A percentile compares a stretch with the other conserved stretches of the same genome.
These are phyloP conservation scores for Fusarium neocosmosporiellum DNA, from an alignment of 2,329 filamentous ascomycete genomes.

Conservation along the genomic window DNA sequence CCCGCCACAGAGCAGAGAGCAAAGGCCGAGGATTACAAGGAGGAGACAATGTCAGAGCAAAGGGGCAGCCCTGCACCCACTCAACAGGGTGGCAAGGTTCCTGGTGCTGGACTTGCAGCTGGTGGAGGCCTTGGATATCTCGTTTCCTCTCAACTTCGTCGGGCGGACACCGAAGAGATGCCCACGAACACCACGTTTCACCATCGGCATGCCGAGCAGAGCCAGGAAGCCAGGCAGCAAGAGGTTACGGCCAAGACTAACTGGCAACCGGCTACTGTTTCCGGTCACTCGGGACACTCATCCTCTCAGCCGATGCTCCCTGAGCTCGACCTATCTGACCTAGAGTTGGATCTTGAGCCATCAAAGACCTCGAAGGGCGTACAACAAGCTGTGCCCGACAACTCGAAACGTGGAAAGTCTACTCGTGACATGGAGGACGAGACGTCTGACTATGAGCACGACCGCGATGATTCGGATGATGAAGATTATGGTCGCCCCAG, in stretches of 20 bases:
- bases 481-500: neutral
- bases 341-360: neutral
- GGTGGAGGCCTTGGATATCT: neutral
- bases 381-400: neutral
- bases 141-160: neutral
- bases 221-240: neutral
- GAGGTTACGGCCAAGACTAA: neutral
- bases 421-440: neutral
- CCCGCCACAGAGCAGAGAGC: neutral
- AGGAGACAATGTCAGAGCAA: neutral
- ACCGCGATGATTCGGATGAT: neutral
- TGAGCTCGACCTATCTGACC: neutral
- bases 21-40: neutral
- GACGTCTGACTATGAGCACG: neutral
- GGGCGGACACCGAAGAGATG: neutral
- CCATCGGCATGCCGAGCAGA: neutral
- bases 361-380: neutral
- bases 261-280: neutral
- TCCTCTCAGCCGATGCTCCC: neutral
- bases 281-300: neutral
- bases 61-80: neutral
- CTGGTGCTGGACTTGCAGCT: neutral
- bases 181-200: neutral
- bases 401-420: neutral
- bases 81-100: neutral